phyloP scores from a whole-genome alignment of 2,329 filamentous ascomycete genomes.

The Phoma herbarum region DNA sequence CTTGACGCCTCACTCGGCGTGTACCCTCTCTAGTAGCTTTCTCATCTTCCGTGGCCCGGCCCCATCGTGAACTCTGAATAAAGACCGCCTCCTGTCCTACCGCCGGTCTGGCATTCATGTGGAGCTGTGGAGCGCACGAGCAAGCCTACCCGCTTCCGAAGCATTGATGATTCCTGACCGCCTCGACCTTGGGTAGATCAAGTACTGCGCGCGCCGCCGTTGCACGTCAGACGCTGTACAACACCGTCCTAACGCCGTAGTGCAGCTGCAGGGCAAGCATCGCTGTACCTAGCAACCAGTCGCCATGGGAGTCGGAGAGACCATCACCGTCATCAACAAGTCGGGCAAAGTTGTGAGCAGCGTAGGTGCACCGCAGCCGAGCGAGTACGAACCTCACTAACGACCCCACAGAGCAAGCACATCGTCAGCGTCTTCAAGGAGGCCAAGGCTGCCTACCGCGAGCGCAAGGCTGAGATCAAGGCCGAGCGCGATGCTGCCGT shows the following conservation, averaged over 20 bases:
- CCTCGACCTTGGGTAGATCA: conserved; percentile 31
- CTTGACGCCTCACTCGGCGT: conserved; percentile 40
- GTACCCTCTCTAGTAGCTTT: conserved; percentile 15
- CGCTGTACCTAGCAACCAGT: conserved; percentile 15
- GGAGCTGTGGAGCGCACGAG: conserved; percentile 36
- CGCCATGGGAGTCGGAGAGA: conserved; percentile 66
- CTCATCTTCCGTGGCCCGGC: conserved; percentile 11
- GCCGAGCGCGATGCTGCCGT: conserved; percentile 70
- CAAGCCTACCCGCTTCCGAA: conserved; percentile 33
- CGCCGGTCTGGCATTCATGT: conserved; percentile 23
- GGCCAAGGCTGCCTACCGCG: conserved; percentile 84
- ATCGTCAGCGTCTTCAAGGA: conserved; percentile 91
- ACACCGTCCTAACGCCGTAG: conserved; percentile 31
- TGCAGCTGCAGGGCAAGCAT: conserved; percentile 34
- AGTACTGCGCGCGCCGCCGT: conserved; percentile 27
- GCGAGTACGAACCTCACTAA: conserved; percentile 13
- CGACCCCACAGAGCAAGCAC: conserved; percentile 77
- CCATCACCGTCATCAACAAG: conserved; percentile 88
- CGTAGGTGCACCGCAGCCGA: conserved; percentile 61
- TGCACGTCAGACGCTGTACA: conserved; percentile 27
- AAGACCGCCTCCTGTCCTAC: conserved; percentile 17
- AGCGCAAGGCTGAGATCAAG: conserved; percentile 84
- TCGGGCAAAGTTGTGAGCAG: conserved; percentile 92
- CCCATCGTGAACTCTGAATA: conserved; percentile 20
- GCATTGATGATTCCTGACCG: conserved; percentile 45